phyloP scores from a whole-genome alignment of 108 stramenopile species.

The Fragilariopsis cylindrus region DNA sequence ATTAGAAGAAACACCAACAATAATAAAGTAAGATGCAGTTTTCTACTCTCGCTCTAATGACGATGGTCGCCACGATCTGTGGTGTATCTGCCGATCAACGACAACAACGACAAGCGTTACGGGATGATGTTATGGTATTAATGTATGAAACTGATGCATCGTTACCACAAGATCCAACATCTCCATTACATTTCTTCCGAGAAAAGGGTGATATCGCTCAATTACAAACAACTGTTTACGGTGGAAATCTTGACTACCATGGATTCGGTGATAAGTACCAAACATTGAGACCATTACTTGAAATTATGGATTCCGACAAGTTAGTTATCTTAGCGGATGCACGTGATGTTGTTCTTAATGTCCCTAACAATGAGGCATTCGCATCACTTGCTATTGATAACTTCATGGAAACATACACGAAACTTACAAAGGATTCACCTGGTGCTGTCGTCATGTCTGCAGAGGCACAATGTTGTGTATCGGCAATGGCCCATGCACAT shows the following conservation, averaged over 20 bases:
- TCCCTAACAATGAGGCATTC: slow-evolving; percentile 3
- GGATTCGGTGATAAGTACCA: slow-evolving; percentile 22
- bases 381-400: slow-evolving; percentile 4
- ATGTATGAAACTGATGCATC: slow-evolving; percentile 18
- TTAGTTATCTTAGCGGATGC: slow-evolving; percentile 20
- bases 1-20: too few relatives aligned
- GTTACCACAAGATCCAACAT: neutral
- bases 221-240: slow-evolving; percentile 13
- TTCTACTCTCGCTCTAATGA: neutral
- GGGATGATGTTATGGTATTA: slow-evolving; percentile 7
- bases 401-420: slow-evolving; percentile 16
- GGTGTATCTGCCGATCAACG: neutral
- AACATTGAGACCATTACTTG: slow-evolving; percentile 17
- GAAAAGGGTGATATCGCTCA: slow-evolving; percentile 4
- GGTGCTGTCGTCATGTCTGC: slow-evolving; percentile 24
- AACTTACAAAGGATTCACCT: slow-evolving; percentile 3
- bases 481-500: slow-evolving; percentile 19
- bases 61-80: neutral
- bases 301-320: slow-evolving; percentile 2
- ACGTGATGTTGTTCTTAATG: slow-evolving; percentile 20
- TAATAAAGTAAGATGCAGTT: neutral
- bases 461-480: slow-evolving; percentile 22
- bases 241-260: slow-evolving; percentile 7
- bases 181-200: slow-evolving; percentile 10
- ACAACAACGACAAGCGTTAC: neutral